Conservation (phyloP, 257 asterid genomes). For the Solanum microdontum region DNA sequence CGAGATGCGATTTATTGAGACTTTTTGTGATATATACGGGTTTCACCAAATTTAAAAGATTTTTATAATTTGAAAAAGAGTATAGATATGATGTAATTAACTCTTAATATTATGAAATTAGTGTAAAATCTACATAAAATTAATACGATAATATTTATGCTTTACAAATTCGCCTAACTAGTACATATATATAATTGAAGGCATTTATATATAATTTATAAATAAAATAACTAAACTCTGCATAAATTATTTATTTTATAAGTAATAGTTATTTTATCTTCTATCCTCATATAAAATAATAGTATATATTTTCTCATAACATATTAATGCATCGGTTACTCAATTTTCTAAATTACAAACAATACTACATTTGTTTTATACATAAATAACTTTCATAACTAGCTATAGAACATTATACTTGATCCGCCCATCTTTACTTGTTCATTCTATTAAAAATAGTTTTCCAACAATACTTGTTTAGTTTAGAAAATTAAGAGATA, state of each 20-base stretch:
- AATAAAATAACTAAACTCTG: too few relatives aligned
- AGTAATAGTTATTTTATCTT: too few relatives aligned
- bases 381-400: not conserved
- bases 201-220: not conserved
- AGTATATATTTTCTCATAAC: not conserved
- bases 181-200: too few relatives aligned
- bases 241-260: too few relatives aligned
- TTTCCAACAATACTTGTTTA: too few relatives aligned
- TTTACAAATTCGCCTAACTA: not conserved
- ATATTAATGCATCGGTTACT: not conserved
- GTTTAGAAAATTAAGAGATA: too few relatives aligned
- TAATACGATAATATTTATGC: not conserved
- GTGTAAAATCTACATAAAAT: not conserved
- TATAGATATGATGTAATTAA: too few relatives aligned
- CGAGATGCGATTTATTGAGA: not conserved
- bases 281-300: not conserved
- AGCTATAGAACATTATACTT: not conserved
- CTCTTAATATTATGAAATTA: not conserved
- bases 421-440: too few relatives aligned
- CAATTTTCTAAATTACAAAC: not conserved
- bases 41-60: too few relatives aligned
- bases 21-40: too few relatives aligned
- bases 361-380: not conserved
- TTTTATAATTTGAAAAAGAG: accelerated
- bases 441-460: too few relatives aligned